Evolutionary conservation across 768 basidiomycete genomes (phyloP), one percentile per base, ranked within the genome.

Genomic region (Naganishia antarctica): DNA sequence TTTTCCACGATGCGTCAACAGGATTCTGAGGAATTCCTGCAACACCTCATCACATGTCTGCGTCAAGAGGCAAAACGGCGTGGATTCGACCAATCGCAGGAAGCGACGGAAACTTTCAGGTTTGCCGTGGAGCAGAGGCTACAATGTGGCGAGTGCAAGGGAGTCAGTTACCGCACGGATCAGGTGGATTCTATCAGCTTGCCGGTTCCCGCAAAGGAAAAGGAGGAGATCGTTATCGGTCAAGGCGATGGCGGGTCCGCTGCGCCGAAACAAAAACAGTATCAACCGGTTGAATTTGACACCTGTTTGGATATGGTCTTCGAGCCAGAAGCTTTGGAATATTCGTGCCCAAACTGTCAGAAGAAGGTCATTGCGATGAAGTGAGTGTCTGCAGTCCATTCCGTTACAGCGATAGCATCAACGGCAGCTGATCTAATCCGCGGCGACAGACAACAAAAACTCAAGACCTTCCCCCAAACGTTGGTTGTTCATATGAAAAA

Each of bases 1-100:
- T 98, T 98, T 71, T 81, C 88, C 34, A 98, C 93, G 49, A 98
- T 97, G 93, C 83, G 84, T 59, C 94, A 99, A 77, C 96, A 98
- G 74, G 96, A 99, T 71, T 86, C 92, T 5, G 91, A 94, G 72
- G 94, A 98, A 78, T 98, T 97, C 79, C 82, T 99, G 60, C 82
- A 84, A 37, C 85, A 94, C 77, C 79, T 98, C 1, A 71, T 98
- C 59, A 86, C 85, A 4, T 81, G 84, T 21, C 77, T 99, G 13
- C 81, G 90, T 63, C 81, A 87, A 69, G 82, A 89, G 40, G 70
- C 72, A 70, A 82, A 74, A 47, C 49, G 70, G 67, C 79, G 69
- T 68, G 76, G 65, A 11, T 78, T 68, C 51, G 73, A 60, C 28
- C 68, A 70, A 3, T 49, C 37, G 9, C 37, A 51, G 6, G 89